Percentiles rank a stretch among this genome's conserved stretches.
Evolutionary conservation across 345 rosid species (phyloP).

Genomic region (Mercurialis annua): DNA sequence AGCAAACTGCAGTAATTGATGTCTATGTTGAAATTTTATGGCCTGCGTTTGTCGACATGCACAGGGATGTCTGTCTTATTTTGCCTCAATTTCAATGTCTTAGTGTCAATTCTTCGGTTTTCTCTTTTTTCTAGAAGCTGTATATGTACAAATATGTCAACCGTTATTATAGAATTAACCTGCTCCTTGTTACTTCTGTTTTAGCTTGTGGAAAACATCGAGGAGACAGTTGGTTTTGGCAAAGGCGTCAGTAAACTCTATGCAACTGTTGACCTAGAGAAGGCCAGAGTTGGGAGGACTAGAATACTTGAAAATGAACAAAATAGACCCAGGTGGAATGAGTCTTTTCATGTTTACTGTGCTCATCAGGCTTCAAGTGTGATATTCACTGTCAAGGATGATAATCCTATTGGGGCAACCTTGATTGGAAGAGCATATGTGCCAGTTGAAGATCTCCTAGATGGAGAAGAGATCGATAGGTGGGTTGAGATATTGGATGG

Average conservation of each 20-base stretch:
- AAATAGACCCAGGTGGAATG: conserved; percentile 70
- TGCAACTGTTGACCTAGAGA: conserved; percentile 83
- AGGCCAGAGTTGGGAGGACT: conserved; percentile 93
- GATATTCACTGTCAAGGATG: conserved; percentile 85
- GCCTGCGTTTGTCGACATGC: background rate
- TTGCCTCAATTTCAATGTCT: conserved; percentile 4
- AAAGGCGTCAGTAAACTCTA: conserved; percentile 71
- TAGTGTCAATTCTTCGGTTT: background rate
- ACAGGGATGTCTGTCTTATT: background rate
- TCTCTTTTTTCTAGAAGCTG: background rate
- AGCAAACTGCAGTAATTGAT: background rate
- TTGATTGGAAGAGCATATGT: conserved; percentile 84
- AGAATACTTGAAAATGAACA: conserved; percentile 57
- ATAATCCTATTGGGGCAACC: conserved; percentile 83
- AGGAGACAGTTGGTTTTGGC: conserved; percentile 77
- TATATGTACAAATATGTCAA: background rate
- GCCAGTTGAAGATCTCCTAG: conserved; percentile 65
- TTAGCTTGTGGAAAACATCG: conserved; percentile 71
- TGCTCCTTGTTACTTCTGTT: conserved; percentile 15
- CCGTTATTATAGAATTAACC: background rate
- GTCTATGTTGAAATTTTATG: background rate
- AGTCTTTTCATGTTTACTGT: conserved; percentile 91
- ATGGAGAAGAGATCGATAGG: conserved; percentile 82
- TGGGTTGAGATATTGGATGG: conserved; percentile 79
- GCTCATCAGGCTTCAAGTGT: conserved; percentile 81